Conservation (phyloP, 2,329 filamentous ascomycete genomes). For the Exophiala lecanii-corni region DNA sequence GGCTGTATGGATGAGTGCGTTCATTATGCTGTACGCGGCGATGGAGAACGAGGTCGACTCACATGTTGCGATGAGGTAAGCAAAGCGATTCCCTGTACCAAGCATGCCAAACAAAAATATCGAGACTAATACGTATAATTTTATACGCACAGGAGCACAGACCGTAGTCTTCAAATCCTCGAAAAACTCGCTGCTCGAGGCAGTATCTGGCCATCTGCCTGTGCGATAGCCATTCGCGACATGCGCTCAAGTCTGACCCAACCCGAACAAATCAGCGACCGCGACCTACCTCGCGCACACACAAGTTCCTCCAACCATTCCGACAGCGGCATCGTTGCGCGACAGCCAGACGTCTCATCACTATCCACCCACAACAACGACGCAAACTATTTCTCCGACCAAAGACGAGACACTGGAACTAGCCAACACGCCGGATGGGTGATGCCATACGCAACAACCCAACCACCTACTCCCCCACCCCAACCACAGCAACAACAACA, state of each 20-base stretch:
- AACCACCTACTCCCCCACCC: neutral
- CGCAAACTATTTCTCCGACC: neutral
- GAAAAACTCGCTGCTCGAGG: slow-evolving; percentile 33
- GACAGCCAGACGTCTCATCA: neutral
- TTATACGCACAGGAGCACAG: slow-evolving; percentile 4
- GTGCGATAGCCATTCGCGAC: slow-evolving; percentile 36
- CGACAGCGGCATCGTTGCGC: slow-evolving; percentile 1
- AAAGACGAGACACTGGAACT: neutral
- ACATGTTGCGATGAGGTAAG: slow-evolving; percentile 38
- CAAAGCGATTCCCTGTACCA: neutral
- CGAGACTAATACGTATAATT: too few relatives aligned
- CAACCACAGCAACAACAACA: neutral
- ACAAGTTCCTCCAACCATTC: neutral
- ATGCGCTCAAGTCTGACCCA: slow-evolving; percentile 30
- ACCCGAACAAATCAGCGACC: neutral
- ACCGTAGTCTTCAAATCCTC: slow-evolving; percentile 31
- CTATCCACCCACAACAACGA: neutral
- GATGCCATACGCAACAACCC: neutral
- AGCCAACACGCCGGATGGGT: neutral
- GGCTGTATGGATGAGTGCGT: slow-evolving; percentile 51
- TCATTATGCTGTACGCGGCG: slow-evolving; percentile 49
- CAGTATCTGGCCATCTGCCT: slow-evolving; percentile 37
- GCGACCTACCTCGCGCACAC: neutral
- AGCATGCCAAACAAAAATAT: too few relatives aligned
- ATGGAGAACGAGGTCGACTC: slow-evolving; percentile 42